Percentiles rank a stretch among this genome's conserved stretches.
Conservation (phyloP, 441 rosid genomes). For the Eugenia klotzschiana region DNA sequence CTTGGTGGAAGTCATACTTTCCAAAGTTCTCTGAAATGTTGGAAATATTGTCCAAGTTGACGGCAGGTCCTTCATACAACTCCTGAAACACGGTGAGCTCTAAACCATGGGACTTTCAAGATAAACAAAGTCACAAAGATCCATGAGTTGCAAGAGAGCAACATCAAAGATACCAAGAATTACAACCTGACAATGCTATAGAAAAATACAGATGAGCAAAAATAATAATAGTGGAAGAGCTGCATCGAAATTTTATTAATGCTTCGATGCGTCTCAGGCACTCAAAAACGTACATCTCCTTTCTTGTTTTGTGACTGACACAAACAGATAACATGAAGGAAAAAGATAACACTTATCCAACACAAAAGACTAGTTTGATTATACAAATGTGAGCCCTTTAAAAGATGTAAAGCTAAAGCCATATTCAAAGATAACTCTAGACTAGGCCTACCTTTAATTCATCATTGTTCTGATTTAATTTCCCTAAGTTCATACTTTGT, state of each 20-base stretch:
- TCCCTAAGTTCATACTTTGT: neutral
- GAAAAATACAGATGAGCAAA: neutral
- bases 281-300: neutral
- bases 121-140: neutral
- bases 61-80: conserved; percentile 14
- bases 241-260: neutral
- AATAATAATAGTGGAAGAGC: neutral
- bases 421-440: neutral
- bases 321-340: neutral
- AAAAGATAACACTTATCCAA: neutral
- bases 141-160: neutral
- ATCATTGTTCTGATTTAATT: neutral
- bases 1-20: conserved; percentile 26
- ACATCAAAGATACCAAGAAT: neutral
- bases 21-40: conserved; percentile 14
- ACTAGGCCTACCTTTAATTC: neutral
- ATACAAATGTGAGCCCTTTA: neutral
- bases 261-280: neutral
- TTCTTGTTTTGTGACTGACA: neutral
- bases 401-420: neutral
- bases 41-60: conserved; percentile 1
- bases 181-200: neutral
- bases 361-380: neutral
- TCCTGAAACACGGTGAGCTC: conserved; percentile 23
- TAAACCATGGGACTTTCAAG: neutral